Base-by-base conservation (phyloP, 1,284 basidiomycete genomes). In the Apiotrichum laibachii region DNA sequence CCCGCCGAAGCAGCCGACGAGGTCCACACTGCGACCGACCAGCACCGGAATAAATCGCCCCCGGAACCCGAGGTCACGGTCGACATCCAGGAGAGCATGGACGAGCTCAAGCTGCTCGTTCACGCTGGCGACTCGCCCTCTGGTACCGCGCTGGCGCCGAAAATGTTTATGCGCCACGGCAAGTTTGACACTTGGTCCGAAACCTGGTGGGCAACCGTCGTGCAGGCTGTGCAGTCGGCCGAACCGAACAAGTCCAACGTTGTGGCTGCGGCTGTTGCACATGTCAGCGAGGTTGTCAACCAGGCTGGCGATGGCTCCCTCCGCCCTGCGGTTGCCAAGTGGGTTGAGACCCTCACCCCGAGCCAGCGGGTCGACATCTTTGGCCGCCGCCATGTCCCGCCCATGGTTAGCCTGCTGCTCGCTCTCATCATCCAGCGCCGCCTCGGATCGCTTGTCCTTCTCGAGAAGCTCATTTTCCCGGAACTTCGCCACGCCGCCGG, bases 401-500 rank as follows among this genome's bases (percentile, higher is more conserved):
- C 61, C 0, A 49, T 70, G 5, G 56, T 62, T n/a, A 58, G 59
- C 6, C 33, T 75, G 45, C 60, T 75, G 10, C 62, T 77, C 22
- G 59, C 62, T 18, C 63, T 74, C 21, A 68, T 71, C 21, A 67
- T 68, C 26, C 55, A 59, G 9, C 66, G 73, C 21, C 64, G 64
- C 11, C 46, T 75, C 16, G 64, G 65, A 11, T 70, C 69, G 5
- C 57, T 61, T 12, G 62, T 61, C 6, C 5, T 75, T 1, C 63
- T 77, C 3, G 67, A 72, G 12, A 64, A 56, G 18, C 54, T 70
- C n/a, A 55, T 68, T 5, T 75, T 65, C 52, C 66, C 69, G 2
- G 55, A 70, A 11, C 72, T 73, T 68, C 71, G 72, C 53, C 62
- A 69, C n/a, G 61, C 67, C 9, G 66, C 72, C 1, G 46, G 62